Evolutionary conservation across 1,284 basidiomycete species (phyloP).

Genomic region (Pterula multifida): DNA sequence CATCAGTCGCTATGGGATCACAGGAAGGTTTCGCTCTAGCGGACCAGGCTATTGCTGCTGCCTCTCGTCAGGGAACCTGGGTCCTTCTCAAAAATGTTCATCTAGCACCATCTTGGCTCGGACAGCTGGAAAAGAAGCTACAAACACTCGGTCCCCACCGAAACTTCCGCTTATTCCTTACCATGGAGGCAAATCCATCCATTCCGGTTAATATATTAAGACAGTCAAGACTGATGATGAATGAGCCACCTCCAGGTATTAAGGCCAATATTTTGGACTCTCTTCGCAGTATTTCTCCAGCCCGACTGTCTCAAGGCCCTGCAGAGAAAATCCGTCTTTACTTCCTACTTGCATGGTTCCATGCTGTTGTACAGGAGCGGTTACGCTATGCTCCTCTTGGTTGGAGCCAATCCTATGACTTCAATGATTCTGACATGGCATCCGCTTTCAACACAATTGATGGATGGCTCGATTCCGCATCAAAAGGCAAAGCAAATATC

Average conservation of each 20-base stretch:
- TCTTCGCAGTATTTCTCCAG: constrained; percentile 61
- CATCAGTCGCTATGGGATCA: constrained; percentile 95
- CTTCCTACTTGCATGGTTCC: constrained; percentile 97
- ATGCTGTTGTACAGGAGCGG: constrained; percentile 91
- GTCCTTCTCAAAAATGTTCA: constrained; percentile 95
- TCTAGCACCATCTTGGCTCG: constrained; percentile 87
- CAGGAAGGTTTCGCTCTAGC: constrained; percentile 92
- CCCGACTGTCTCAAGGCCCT: constrained; percentile 71
- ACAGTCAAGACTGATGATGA: constrained; percentile 93
- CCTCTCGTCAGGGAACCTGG: constrained; percentile 87
- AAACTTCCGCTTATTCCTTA: constrained; percentile 90
- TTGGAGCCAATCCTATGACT: constrained; percentile 94
- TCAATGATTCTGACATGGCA: constrained; percentile 96
- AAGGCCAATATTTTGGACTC: constrained; percentile 92
- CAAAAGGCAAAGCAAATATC: constrained; percentile 83
- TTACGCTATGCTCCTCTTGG: constrained; percentile 89
- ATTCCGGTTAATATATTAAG: constrained; percentile 94
- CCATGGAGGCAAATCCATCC: constrained; percentile 88
- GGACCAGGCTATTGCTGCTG: constrained; percentile 86
- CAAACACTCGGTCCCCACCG: constrained; percentile 82
- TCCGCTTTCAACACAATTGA: constrained; percentile 88
- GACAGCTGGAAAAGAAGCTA: constrained; percentile 91
- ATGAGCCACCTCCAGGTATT: constrained; percentile 91
- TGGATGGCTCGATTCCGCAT: constrained; percentile 68
- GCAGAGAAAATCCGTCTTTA: constrained; percentile 85